Evolutionary conservation across 2,329 filamentous ascomycete species (phyloP).

Genomic region (Cercospora sp.): DNA sequence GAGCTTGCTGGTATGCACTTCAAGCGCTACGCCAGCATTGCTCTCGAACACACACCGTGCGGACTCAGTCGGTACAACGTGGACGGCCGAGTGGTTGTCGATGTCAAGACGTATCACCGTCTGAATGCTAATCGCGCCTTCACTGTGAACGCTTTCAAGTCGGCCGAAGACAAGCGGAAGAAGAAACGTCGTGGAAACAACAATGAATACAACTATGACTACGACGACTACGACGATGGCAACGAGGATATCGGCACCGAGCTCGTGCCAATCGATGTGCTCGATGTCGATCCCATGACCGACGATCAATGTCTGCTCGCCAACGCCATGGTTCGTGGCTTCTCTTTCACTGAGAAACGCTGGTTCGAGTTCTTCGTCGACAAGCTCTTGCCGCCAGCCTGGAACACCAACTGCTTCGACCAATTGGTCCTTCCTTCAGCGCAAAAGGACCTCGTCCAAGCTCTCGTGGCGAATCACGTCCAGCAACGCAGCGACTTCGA

Average conservation of each 20-base stretch:
- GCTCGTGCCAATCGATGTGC: slow-evolving; percentile 25
- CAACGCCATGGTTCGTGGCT: slow-evolving; percentile 40
- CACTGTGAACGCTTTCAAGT: slow-evolving; percentile 28
- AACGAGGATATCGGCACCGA: slow-evolving; percentile 30
- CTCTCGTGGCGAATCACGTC: slow-evolving; percentile 37
- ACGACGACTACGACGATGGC: slow-evolving; percentile 20
- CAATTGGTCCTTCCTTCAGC: slow-evolving; percentile 35
- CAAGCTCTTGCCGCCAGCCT: slow-evolving; percentile 34
- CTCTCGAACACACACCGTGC: slow-evolving; percentile 26
- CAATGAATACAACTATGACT: slow-evolving; percentile 20
- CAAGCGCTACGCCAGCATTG: slow-evolving; percentile 31
- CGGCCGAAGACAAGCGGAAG: slow-evolving; percentile 24
- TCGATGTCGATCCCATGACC: slow-evolving; percentile 30
- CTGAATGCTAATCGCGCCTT: slow-evolving; percentile 31
- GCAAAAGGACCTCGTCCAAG: slow-evolving; percentile 38
- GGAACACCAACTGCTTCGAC: slow-evolving; percentile 37
- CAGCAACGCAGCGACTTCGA: slow-evolving; percentile 33
- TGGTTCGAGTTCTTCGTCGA: slow-evolving; percentile 42
- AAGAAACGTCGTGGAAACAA: slow-evolving; percentile 25
- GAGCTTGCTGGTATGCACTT: slow-evolving; percentile 35
- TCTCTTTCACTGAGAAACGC: slow-evolving; percentile 38
- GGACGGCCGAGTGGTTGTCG: slow-evolving; percentile 34
- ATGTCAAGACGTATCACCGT: slow-evolving; percentile 35
- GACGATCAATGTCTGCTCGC: slow-evolving; percentile 36
- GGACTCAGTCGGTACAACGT: slow-evolving; percentile 31